phyloP scores from a whole-genome alignment of 495 filamentous ascomycete species.

The Cryomyces minteri region DNA sequence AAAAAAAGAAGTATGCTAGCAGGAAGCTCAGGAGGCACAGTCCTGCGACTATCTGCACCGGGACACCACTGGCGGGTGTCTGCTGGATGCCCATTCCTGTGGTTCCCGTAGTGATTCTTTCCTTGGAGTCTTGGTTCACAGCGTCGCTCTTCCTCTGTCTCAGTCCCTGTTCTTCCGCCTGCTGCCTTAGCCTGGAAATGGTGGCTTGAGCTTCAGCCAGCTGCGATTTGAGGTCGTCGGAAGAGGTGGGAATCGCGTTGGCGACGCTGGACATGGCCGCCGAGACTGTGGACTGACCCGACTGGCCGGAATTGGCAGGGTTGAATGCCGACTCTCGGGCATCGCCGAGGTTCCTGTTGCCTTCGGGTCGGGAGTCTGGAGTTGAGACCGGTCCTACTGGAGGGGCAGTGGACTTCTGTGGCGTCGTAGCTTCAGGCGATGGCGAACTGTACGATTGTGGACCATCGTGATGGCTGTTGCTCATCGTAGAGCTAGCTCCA shows the following conservation, averaged over 20 bases:
- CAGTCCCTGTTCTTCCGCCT: conserved; percentile 44
- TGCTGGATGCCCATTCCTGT: conserved; percentile 35
- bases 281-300: conserved; percentile 16
- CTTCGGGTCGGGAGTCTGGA: conserved; percentile 13
- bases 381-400: conserved; percentile 13
- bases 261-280: conserved; percentile 25
- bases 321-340: conserved; percentile 11
- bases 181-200: conserved; percentile 51
- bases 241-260: conserved; percentile 27
- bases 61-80: conserved; percentile 50
- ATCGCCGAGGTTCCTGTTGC: conserved; percentile 14
- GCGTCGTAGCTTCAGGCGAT: conserved; percentile 16
- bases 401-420: conserved; percentile 10
- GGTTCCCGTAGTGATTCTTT: conserved; percentile 22
- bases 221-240: conserved; percentile 49
- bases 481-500: conserved; percentile 23
- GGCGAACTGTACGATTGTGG: conserved; percentile 13
- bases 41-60: conserved; percentile 62
- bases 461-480: conserved; percentile 22
- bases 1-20: conserved; percentile 90
- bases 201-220: conserved; percentile 58
- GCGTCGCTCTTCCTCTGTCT: conserved; percentile 38
- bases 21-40: conserved; percentile 83
- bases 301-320: conserved; percentile 5
- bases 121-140: conserved; percentile 17